These are phyloP conservation scores for Diplogelasinospora grovesii DNA, from an alignment of 495 filamentous ascomycete genomes.

Conservation along the genomic window DNA sequence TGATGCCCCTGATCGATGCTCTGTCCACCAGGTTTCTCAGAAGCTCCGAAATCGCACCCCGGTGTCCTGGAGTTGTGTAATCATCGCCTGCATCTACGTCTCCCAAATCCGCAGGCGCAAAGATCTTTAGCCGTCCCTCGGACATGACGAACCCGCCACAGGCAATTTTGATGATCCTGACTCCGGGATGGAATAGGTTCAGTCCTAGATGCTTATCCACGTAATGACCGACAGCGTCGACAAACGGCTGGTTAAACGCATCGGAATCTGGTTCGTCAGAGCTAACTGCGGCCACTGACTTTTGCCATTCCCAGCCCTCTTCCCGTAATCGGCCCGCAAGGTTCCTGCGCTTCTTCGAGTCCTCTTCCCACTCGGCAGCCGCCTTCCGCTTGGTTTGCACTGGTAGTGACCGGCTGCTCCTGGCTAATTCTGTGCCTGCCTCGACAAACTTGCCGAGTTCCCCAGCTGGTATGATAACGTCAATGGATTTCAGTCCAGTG, in stretches of 20 bases:
- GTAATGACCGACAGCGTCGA: conserved; percentile 35
- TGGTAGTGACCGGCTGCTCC: too few relatives aligned
- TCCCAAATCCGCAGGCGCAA: conserved; percentile 14
- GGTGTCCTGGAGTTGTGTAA: not conserved
- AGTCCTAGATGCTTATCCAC: conserved; percentile 33
- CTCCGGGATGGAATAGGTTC: conserved; percentile 39
- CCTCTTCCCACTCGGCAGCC: conserved; percentile 14
- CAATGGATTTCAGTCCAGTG: conserved; percentile 34
- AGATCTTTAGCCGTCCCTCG: conserved; percentile 38
- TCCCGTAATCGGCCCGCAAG: conserved; percentile 33
- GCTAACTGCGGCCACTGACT: not conserved
- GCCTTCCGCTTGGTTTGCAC: conserved; percentile 10
- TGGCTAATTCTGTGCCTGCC: conserved; percentile 1
- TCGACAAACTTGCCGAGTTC: conserved; percentile 24
- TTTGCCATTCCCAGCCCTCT: conserved; percentile 42
- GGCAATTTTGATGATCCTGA: conserved; percentile 35
- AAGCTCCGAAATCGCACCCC: conserved; percentile 8
- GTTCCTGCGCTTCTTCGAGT: conserved; percentile 25
- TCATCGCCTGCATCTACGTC: not conserved
- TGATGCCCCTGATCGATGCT: too few relatives aligned
- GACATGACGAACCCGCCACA: conserved; percentile 41
- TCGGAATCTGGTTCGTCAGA: not conserved
- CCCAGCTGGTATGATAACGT: conserved; percentile 32
- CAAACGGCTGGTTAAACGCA: conserved; percentile 29
- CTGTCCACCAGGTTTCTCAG: conserved; percentile 12